Evolutionary conservation across 139 green algal genomes (phyloP), one percentile per base, ranked within the genome.

Genomic region (Mesostigma viride): DNA sequence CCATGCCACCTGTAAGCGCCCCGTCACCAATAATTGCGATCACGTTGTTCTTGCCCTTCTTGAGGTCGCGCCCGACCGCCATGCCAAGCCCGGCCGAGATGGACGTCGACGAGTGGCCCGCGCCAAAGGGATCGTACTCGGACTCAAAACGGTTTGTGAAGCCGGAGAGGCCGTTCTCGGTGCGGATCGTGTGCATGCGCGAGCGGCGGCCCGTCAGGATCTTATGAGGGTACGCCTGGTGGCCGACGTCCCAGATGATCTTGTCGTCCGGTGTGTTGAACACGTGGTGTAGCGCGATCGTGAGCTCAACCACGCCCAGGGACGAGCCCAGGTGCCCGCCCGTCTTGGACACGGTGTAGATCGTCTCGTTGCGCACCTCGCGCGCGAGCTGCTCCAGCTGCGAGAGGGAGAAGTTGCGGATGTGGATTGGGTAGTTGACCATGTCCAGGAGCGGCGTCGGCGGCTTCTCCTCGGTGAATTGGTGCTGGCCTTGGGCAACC

Each of bases 1-100:
- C 90, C 90, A 97, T 96, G 58, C 93, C 93, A 5, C 91, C 93
- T 0, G 93, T 99, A 74, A 99, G 98, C n/a, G 69, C 91, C 1
- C 93, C 93, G 64, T 99, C 93, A 3, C 93, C 93, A 70, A 99
- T 99, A 20, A 99, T 83, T 0, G 88, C 79, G 20, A 96, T 85
- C 11, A 91, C 86, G 60, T 86, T 71, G 74, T 91, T 91, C 33
- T 87, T 84, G 35, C 64, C 62, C 2, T 67, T 67, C 76, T 94
- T 94, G n/a, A 92, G 76, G 74, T 98, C 92, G 1, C 90, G 77
- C 2, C 83, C 92, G 0, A 95, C 92, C 11, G 92, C 92, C 92
- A 98, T 98, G 70, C 92, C 93, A 58, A 99, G 79, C 0, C 83
- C 93, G 2, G 92, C 90, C 26, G 87, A 95, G 35, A 99, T 90